Conservation (phyloP, 2,329 filamentous ascomycete species). For the Fusarium torreyae region DNA sequence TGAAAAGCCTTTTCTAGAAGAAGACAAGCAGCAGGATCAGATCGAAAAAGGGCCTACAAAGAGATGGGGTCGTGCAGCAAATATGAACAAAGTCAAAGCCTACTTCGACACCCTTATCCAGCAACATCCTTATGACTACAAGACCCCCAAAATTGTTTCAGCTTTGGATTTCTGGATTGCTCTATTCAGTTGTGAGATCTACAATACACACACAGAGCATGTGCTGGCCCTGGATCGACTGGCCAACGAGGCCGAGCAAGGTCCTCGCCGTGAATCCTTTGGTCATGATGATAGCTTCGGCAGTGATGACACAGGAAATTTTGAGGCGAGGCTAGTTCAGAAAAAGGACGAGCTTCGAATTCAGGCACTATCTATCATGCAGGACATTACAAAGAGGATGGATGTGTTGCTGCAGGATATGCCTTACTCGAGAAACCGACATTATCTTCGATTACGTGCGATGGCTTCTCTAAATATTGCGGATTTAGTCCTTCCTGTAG, state of each 20-base stretch:
- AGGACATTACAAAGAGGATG: conserved; percentile 76
- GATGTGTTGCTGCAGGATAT: conserved; percentile 78
- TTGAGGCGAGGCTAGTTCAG: conserved; percentile 44
- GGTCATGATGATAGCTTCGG: conserved; percentile 40
- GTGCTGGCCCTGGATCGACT: conserved; percentile 58
- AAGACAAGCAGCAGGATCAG: conserved; percentile 13
- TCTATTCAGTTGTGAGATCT: conserved; percentile 86
- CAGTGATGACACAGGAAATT: conserved; percentile 39
- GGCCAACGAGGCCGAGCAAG: conserved; percentile 52
- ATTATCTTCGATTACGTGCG: conserved; percentile 78
- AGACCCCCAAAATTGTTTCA: conserved; percentile 70
- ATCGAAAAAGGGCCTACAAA: conserved; percentile 1
- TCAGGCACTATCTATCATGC: conserved; percentile 71
- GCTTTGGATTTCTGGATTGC: conserved; percentile 86
- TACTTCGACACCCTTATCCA: conserved; percentile 87
- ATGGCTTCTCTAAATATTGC: conserved; percentile 83
- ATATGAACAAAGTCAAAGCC: conserved; percentile 61
- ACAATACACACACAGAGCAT: conserved; percentile 76
- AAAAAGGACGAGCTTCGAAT: conserved; percentile 59
- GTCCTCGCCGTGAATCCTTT: conserved; percentile 31
- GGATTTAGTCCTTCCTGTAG: conserved; percentile 71
- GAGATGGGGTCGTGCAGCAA: conserved; percentile 62
- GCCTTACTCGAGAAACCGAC: conserved; percentile 78
- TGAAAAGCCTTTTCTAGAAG: conserved; percentile 52
- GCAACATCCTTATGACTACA: conserved; percentile 79